phyloP scores from a whole-genome alignment of 306 rosid genomes.

The Vicia sativa region DNA sequence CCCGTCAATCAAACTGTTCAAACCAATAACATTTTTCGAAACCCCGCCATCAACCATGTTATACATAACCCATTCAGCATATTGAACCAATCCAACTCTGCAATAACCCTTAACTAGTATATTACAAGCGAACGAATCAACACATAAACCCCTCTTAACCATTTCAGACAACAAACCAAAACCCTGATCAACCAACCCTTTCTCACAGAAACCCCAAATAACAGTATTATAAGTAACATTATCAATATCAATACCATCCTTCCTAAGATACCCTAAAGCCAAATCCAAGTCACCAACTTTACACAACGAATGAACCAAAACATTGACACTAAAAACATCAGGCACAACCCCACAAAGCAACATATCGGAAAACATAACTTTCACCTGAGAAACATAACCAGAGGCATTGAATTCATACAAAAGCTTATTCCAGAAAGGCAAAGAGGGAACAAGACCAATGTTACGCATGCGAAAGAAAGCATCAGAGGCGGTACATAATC shows the following conservation, averaged over 20 bases:
- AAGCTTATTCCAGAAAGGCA: constrained; percentile 66
- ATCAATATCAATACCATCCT: constrained; percentile 51
- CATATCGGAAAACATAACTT: constrained; percentile 57
- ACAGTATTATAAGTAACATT: constrained; percentile 72
- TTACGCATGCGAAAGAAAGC: constrained; percentile 57
- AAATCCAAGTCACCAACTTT: constrained; percentile 61
- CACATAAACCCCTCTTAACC: constrained; percentile 55
- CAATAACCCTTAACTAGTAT: constrained; percentile 68
- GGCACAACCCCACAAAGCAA: constrained; percentile 63
- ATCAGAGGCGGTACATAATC: constrained; percentile 50
- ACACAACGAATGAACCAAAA: constrained; percentile 76
- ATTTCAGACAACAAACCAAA: constrained; percentile 75
- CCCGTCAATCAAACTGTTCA: constrained; percentile 63
- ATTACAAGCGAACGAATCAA: constrained; percentile 69
- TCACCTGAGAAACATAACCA: constrained; percentile 67
- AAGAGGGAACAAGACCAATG: constrained; percentile 55
- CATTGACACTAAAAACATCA: constrained; percentile 60
- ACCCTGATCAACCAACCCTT: constrained; percentile 62
- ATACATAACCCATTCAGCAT: constrained; percentile 62
- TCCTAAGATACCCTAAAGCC: constrained; percentile 61
- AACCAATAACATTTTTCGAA: constrained; percentile 53
- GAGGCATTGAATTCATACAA: constrained; percentile 61
- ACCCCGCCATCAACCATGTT: constrained; percentile 59
- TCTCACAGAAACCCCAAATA: constrained; percentile 68
- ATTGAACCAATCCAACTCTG: constrained; percentile 54